phyloP scores from a whole-genome alignment of 1,139 yeast genomes.

The Suhomyces atakaporum region DNA sequence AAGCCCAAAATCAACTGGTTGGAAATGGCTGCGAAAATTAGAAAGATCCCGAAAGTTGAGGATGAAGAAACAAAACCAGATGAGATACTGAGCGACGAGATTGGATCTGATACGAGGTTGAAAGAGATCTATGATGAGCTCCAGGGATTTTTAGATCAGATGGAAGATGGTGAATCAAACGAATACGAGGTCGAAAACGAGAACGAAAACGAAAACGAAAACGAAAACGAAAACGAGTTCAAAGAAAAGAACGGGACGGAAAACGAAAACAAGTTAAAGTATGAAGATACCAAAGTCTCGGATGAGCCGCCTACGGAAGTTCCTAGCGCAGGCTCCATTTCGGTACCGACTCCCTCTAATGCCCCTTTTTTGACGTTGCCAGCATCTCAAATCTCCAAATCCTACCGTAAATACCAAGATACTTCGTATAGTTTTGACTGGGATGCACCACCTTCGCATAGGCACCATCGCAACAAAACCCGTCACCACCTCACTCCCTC shows the following conservation, averaged over 20 bases:
- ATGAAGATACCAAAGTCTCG: too few relatives aligned
- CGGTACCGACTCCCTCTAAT: background rate
- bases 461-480: background rate
- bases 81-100: too few relatives aligned
- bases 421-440: background rate
- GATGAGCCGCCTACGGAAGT: too few relatives aligned
- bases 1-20: constrained; percentile 23
- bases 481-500: background rate
- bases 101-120: background rate
- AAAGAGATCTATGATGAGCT: background rate
- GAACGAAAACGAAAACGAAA: too few relatives aligned
- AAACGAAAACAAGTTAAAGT: too few relatives aligned
- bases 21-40: background rate
- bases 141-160: background rate
- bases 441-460: background rate
- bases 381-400: background rate
- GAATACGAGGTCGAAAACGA: background rate
- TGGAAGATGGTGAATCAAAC: background rate
- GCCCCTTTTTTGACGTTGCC: constrained; percentile 1
- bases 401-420: background rate
- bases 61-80: background rate
- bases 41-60: background rate
- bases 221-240: too few relatives aligned
- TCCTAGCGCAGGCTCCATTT: background rate
- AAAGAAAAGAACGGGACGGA: too few relatives aligned